Conservation (phyloP, 2,329 filamentous ascomycete genomes). For the Pseudopithomyces chartarum region DNA sequence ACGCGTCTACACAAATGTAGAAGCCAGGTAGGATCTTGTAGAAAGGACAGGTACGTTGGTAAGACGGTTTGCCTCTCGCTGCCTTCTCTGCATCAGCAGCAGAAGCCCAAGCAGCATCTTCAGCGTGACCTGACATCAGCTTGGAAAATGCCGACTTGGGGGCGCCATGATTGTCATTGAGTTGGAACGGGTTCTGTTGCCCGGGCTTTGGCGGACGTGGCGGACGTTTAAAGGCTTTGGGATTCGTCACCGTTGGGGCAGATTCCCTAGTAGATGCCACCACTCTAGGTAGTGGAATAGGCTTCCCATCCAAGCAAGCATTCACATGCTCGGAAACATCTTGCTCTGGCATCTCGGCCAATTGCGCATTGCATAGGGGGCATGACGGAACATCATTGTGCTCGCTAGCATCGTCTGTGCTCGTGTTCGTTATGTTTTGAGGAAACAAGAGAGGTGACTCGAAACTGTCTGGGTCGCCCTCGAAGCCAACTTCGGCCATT, state of each 20-base stretch:
- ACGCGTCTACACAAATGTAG: conserved; percentile 92
- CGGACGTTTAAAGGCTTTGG: conserved; percentile 68
- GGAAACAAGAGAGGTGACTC: conserved; percentile 47
- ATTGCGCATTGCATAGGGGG: conserved; percentile 74
- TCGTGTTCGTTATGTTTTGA: conserved; percentile 22
- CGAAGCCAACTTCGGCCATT: conserved; percentile 54
- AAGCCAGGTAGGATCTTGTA: conserved; percentile 98
- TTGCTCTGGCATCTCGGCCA: conserved; percentile 62
- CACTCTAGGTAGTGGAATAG: conserved; percentile 59
- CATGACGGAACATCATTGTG: conserved; percentile 56
- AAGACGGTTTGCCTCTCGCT: conserved; percentile 82
- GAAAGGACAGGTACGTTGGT: conserved; percentile 91
- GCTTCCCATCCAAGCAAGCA: conserved; percentile 83
- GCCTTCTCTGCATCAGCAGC: conserved; percentile 80
- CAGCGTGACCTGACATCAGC: conserved; percentile 89
- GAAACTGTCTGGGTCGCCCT: conserved; percentile 57
- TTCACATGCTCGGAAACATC: conserved; percentile 88
- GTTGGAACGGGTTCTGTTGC: conserved; percentile 76
- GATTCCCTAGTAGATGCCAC: conserved; percentile 13
- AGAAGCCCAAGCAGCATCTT: conserved; percentile 86
- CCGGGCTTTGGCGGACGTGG: conserved; percentile 73
- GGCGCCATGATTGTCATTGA: conserved; percentile 49
- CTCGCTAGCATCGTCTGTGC: conserved; percentile 3
- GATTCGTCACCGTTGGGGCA: conserved; percentile 19
- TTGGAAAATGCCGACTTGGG: conserved; percentile 80